phyloP scores from a whole-genome alignment of 2,329 filamentous ascomycete genomes.

The Sphaceloma murrayae region DNA sequence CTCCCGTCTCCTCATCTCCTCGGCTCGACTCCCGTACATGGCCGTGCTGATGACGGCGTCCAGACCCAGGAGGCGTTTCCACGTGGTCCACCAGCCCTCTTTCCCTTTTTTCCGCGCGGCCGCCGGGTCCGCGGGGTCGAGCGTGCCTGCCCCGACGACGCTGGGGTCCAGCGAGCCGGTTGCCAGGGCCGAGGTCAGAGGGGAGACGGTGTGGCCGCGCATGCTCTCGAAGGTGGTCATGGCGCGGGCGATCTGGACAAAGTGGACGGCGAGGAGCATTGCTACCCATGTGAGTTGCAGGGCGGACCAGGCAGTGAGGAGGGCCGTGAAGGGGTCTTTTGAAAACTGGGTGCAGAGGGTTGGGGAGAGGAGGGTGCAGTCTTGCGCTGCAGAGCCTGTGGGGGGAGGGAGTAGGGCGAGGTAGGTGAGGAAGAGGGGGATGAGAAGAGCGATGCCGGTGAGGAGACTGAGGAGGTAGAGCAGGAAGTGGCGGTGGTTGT shows the following conservation, averaged over 20 bases:
- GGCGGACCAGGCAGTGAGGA: constrained; percentile 67
- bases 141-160: constrained; percentile 57
- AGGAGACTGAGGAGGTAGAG: constrained; percentile 75
- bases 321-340: constrained; percentile 72
- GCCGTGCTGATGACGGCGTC: constrained; percentile 92
- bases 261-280: constrained; percentile 93
- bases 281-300: constrained; percentile 89
- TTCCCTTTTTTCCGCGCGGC: constrained; percentile 35
- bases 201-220: constrained; percentile 58
- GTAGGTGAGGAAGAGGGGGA: constrained; percentile 65
- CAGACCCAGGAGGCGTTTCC: constrained; percentile 76
- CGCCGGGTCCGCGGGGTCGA: constrained; percentile 38
- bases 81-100: constrained; percentile 62
- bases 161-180: constrained; percentile 60
- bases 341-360: constrained; percentile 66
- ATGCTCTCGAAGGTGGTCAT: constrained; percentile 97
- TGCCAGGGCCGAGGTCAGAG: constrained; percentile 64
- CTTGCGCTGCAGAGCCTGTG: constrained; percentile 32
- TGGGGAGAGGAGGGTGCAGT: constrained; percentile 69
- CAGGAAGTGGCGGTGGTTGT: constrained; percentile 94
- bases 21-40: constrained; percentile 57
- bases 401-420: constrained; percentile 48
- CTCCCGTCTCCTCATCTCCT: constrained; percentile 37
- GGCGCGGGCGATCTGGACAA: constrained; percentile 82
- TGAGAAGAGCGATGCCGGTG: constrained; percentile 60